Percentiles rank a stretch among this genome's conserved stretches.
These are phyloP conservation scores for Hypoxylon perforatum DNA, from an alignment of 495 filamentous ascomycete genomes.

Conservation along the genomic window DNA sequence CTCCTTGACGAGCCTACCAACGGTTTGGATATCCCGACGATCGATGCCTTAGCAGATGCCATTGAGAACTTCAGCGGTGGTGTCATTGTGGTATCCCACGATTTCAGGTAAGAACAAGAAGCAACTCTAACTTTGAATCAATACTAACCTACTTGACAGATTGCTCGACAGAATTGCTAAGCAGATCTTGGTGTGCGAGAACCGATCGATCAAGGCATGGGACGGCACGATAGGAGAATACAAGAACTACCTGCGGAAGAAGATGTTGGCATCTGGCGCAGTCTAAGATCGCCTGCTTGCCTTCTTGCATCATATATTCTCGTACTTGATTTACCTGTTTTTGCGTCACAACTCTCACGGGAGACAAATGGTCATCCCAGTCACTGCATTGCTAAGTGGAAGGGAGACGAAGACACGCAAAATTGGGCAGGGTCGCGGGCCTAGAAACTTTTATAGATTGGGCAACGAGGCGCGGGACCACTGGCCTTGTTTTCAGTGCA, in stretches of 20 bases:
- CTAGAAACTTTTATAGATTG: slow-evolving; percentile 36
- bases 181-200: slow-evolving; percentile 98
- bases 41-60: slow-evolving; percentile 95
- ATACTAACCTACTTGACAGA: slow-evolving; percentile 57
- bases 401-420: slow-evolving; percentile 10
- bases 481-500: too few relatives aligned
- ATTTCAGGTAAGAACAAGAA: slow-evolving; percentile 80
- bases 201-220: slow-evolving; percentile 91
- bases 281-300: slow-evolving; percentile 57
- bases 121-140: background rate
- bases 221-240: slow-evolving; percentile 90
- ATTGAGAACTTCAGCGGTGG: slow-evolving; percentile 96
- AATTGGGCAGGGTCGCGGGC: slow-evolving; percentile 24
- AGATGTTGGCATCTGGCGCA: slow-evolving; percentile 79
- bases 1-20: slow-evolving; percentile 98
- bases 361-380: slow-evolving; percentile 14
- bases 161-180: slow-evolving; percentile 99
- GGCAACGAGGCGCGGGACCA: slow-evolving; percentile 32
- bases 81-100: slow-evolving; percentile 98
- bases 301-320: background rate
- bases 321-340: slow-evolving; percentile 4
- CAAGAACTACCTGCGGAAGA: slow-evolving; percentile 98
- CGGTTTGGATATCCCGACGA: slow-evolving; percentile 98
- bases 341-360: background rate
- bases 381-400: slow-evolving; percentile 2